Evolutionary conservation across 2,329 filamentous ascomycete genomes (phyloP).

Genomic region (Phialophora expanda): DNA sequence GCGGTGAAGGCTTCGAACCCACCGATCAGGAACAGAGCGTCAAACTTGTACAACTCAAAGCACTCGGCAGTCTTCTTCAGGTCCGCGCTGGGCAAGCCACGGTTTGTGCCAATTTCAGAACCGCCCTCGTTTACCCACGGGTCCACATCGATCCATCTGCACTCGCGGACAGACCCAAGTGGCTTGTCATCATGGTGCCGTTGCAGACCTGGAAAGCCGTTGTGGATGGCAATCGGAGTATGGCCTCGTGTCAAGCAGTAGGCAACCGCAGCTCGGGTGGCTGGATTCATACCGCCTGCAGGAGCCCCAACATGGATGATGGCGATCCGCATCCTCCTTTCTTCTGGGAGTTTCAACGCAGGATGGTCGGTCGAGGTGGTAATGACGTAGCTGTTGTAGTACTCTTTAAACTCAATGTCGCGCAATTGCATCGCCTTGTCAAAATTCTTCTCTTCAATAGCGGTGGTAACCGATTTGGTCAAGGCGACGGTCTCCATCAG

Average conservation of each 20-base stretch:
- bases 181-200: slow-evolving; percentile 87
- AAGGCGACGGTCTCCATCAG: slow-evolving; percentile 85
- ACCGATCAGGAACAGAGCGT: slow-evolving; percentile 88
- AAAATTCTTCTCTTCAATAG: slow-evolving; percentile 85
- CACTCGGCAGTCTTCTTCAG: slow-evolving; percentile 81
- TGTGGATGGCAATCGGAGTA: slow-evolving; percentile 89
- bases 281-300: slow-evolving; percentile 97
- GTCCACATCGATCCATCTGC: slow-evolving; percentile 93
- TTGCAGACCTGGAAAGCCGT: slow-evolving; percentile 92
- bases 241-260: slow-evolving; percentile 94
- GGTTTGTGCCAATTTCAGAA: slow-evolving; percentile 97
- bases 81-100: slow-evolving; percentile 86
- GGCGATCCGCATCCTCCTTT: slow-evolving; percentile 87
- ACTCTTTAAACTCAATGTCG: slow-evolving; percentile 91
- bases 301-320: slow-evolving; percentile 97
- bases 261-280: slow-evolving; percentile 87
- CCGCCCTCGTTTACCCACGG: slow-evolving; percentile 95
- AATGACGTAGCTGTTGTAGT: slow-evolving; percentile 87
- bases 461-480: slow-evolving; percentile 81
- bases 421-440: slow-evolving; percentile 83
- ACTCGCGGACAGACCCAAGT: slow-evolving; percentile 78
- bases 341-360: slow-evolving; percentile 68
- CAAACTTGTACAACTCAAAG: slow-evolving; percentile 84
- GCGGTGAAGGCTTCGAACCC: slow-evolving; percentile 97
- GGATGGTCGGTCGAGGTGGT: slow-evolving; percentile 83